Evolutionary conservation across 352 stramenopile species (phyloP).

Genomic region (Phytophthora sp.): DNA sequence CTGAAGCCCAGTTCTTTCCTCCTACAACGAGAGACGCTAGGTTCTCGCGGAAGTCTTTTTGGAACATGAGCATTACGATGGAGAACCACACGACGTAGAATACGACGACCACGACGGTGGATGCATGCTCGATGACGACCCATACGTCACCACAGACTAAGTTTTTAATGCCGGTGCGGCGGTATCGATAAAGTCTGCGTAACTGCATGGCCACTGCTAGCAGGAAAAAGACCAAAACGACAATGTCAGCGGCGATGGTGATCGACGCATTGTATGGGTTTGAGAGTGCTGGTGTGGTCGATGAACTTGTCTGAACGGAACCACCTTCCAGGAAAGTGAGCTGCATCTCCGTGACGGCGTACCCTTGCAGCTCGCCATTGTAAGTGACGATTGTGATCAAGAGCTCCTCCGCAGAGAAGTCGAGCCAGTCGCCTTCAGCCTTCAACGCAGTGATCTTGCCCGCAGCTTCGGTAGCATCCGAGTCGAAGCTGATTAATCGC

Average conservation of each 20-base stretch:
- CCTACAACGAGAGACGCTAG: conserved; percentile 16
- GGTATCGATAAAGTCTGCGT: conserved; percentile 23
- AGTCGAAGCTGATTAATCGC: conserved; percentile 52
- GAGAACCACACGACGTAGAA: conserved; percentile 57
- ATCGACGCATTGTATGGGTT: conserved; percentile 38
- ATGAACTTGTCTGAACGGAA: conserved; percentile 33
- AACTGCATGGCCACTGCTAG: conserved; percentile 20
- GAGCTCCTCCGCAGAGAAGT: conserved; percentile 45
- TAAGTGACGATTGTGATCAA: conserved; percentile 55
- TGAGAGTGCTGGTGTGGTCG: conserved; percentile 37
- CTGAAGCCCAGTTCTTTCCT: conserved; percentile 21
- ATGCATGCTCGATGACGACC: conserved; percentile 25
- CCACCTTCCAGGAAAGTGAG: conserved; percentile 45
- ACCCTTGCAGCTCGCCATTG: conserved; percentile 58
- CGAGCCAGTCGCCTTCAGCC: conserved; percentile 39
- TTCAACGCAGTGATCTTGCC: conserved; percentile 35
- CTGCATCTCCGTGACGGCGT: conserved; percentile 45
- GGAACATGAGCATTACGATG: conserved; percentile 49
- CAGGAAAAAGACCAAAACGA: conserved; percentile 44
- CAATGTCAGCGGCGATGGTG: conserved; percentile 35
- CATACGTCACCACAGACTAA: conserved; percentile 47
- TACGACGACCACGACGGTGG: conserved; percentile 5
- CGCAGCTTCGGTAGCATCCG: conserved; percentile 35
- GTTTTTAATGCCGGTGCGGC: conserved; percentile 2
- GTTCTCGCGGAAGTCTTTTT: conserved; percentile 27